Conservation (phyloP, 2,329 filamentous ascomycete species). For the Sporothrix schenckii region DNA sequence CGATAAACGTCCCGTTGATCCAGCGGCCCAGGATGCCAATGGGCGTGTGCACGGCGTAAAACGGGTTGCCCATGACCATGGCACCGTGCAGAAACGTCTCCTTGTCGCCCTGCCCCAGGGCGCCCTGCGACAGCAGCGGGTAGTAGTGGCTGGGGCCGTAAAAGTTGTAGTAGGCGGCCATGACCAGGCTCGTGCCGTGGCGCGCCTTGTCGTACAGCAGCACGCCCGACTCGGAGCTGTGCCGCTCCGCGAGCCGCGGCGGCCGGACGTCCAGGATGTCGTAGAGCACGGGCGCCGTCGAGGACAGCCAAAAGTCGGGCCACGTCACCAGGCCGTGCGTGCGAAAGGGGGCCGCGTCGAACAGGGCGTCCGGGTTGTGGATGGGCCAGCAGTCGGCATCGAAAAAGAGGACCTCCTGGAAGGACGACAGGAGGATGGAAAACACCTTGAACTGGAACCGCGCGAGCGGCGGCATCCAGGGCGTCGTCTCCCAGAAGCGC, state of each 20-base stretch:
- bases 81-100: slow-evolving; percentile 54
- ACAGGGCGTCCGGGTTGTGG: slow-evolving; percentile 46
- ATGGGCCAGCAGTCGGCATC: slow-evolving; percentile 60
- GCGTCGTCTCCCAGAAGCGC: slow-evolving; percentile 38
- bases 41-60: slow-evolving; percentile 46
- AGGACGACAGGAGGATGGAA: slow-evolving; percentile 60
- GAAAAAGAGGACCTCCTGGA: slow-evolving; percentile 61
- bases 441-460: slow-evolving; percentile 61
- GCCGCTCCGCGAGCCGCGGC: slow-evolving; percentile 41
- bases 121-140: slow-evolving; percentile 50
- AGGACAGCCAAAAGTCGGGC: slow-evolving; percentile 58
- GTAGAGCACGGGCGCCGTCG: slow-evolving; percentile 50
- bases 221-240: slow-evolving; percentile 54
- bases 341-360: slow-evolving; percentile 55
- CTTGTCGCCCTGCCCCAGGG: slow-evolving; percentile 51
- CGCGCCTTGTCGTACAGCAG: slow-evolving; percentile 53
- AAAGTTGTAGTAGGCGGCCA: slow-evolving; percentile 59
- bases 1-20: slow-evolving; percentile 39
- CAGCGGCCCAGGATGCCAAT: slow-evolving; percentile 43
- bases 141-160: slow-evolving; percentile 58
- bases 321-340: slow-evolving; percentile 58
- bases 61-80: slow-evolving; percentile 46
- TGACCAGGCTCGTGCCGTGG: slow-evolving; percentile 52
- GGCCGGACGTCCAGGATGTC: slow-evolving; percentile 45
- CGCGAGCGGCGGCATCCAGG: slow-evolving; percentile 39